Conservation (phyloP, 2,329 filamentous ascomycete genomes). For the Fusarium praegraminearum region DNA sequence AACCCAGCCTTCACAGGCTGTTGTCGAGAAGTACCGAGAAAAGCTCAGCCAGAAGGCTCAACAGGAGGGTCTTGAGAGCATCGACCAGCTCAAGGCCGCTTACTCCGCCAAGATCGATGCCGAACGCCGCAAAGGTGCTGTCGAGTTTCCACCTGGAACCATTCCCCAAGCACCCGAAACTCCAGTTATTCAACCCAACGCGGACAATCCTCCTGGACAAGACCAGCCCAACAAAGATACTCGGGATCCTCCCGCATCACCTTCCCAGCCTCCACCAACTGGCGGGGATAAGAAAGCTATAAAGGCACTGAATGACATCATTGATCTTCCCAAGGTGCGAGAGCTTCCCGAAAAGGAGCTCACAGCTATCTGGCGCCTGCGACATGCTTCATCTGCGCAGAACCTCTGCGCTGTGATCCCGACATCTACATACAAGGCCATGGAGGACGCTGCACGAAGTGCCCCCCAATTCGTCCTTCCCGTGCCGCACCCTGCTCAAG, state of each 20-base stretch:
- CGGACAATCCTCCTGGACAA: conserved; percentile 49
- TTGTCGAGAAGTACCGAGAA: conserved; percentile 86
- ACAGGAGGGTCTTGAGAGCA: conserved; percentile 75
- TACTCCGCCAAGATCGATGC: conserved; percentile 87
- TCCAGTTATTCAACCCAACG: conserved; percentile 54
- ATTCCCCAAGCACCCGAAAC: conserved; percentile 55
- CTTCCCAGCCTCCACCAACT: conserved; percentile 29
- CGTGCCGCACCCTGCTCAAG: conserved; percentile 74
- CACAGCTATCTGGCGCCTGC: conserved; percentile 88
- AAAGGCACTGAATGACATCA: conserved; percentile 64
- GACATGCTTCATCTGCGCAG: conserved; percentile 78
- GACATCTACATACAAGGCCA: conserved; percentile 75
- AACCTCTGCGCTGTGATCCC: conserved; percentile 89
- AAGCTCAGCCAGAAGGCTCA: conserved; percentile 88
- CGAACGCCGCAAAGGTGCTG: conserved; percentile 75
- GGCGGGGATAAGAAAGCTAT: conserved; percentile 50
- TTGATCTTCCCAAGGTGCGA: conserved; percentile 84
- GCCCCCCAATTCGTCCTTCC: conserved; percentile 94
- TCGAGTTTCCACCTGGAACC: conserved; percentile 53
- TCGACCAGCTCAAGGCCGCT: conserved; percentile 81
- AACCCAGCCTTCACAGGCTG: conserved; percentile 72
- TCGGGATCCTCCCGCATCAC: conserved; percentile 17
- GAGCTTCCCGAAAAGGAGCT: conserved; percentile 83
- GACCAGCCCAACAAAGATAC: conserved; percentile 28
- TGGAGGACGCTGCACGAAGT: conserved; percentile 76